Evolutionary conservation across 352 stramenopile genomes (phyloP), one percentile per base, ranked within the genome.

Genomic region (Globisporangium recalcitrans): DNA sequence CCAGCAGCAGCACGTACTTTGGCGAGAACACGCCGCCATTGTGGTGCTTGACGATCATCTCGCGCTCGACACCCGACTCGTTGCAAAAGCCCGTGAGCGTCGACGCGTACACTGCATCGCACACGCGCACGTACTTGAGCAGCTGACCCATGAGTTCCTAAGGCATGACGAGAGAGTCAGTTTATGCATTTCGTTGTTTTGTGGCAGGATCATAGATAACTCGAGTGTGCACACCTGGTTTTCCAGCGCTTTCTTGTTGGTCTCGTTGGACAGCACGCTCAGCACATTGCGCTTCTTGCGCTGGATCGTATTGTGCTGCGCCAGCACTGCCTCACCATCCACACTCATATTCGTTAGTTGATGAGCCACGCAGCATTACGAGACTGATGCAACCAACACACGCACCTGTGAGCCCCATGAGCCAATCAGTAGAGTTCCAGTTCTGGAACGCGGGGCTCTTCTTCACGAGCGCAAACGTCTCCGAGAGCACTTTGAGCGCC

Each of bases 391-490:
- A 22, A 11, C 13, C 1, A 46, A 42, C 19, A 46, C 10, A 2
- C 56, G 5, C 40, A 78, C 68, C 67, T 24, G 82, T 91, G 22
- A 94, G 77, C 1, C 80, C 83, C 56, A 94, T 73, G 60, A 94
- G 77, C 85, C 85, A 94, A 55, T 94, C 85, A 16, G 79, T 76
- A 1, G 82, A 75, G 60, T 72, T 91, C 82, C 80, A 91, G 63
- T 78, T 87, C 55, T 75, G 72, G 47, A 93, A 69, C 29, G 82
- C 75, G 19, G 71, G 78, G 58, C 70, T 89, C 64, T 81, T 63
- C 60, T 74, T 70, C 48, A 90, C 53, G 52, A 92, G 62, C 36
- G 78, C 69, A 4, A 93, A 64, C 31, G 80, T 90, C 70, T 94
- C 83, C 11, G 81, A 73, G 52, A 94, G 60, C 38, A 90, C 77